A percentile compares a stretch with the other conserved stretches of the same genome.
Conservation (phyloP, 768 basidiomycete species). For the Cantharellus cinnabarinus region DNA sequence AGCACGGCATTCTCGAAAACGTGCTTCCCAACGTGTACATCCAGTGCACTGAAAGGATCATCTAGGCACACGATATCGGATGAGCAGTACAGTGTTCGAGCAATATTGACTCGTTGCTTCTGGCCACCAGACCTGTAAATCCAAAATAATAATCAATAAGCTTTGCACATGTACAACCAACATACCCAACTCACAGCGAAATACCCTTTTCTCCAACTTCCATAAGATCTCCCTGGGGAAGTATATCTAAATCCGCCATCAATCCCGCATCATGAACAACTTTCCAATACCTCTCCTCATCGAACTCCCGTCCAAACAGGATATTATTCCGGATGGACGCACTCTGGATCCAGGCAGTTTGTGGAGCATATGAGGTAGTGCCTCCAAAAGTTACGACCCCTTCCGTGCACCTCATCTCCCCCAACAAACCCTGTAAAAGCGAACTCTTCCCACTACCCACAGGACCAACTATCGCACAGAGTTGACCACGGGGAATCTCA, state of each 20-base stretch:
- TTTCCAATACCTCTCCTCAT: slow-evolving; percentile 15
- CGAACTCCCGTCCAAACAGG: slow-evolving; percentile 18
- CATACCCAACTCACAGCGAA: background rate
- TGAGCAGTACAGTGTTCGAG: slow-evolving; percentile 53
- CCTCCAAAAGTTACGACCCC: slow-evolving; percentile 39
- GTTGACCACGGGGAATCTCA: slow-evolving; percentile 27
- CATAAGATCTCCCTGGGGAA: slow-evolving; percentile 19
- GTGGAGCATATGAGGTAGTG: slow-evolving; percentile 36
- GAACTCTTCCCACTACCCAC: slow-evolving; percentile 47
- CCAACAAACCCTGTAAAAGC: slow-evolving; percentile 13
- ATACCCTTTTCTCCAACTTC: slow-evolving; percentile 20
- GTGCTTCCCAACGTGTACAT: slow-evolving; percentile 50
- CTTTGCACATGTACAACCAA: background rate
- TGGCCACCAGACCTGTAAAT: slow-evolving; percentile 5
- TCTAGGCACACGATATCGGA: slow-evolving; percentile 62
- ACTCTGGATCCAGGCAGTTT: slow-evolving; percentile 40
- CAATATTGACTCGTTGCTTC: slow-evolving; percentile 31
- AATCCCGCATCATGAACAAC: slow-evolving; percentile 12
- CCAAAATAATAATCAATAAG: slow-evolving; percentile 9
- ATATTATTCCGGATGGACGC: slow-evolving; percentile 20
- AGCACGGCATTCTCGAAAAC: slow-evolving; percentile 26
- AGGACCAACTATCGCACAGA: slow-evolving; percentile 46
- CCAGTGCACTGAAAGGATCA: slow-evolving; percentile 64
- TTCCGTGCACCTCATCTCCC: slow-evolving; percentile 42
- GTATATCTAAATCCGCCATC: slow-evolving; percentile 17